A percentile compares a stretch with the other conserved stretches of the same genome.
phyloP scores from a whole-genome alignment of 306 rosid genomes.

The Prunus mongolica region DNA sequence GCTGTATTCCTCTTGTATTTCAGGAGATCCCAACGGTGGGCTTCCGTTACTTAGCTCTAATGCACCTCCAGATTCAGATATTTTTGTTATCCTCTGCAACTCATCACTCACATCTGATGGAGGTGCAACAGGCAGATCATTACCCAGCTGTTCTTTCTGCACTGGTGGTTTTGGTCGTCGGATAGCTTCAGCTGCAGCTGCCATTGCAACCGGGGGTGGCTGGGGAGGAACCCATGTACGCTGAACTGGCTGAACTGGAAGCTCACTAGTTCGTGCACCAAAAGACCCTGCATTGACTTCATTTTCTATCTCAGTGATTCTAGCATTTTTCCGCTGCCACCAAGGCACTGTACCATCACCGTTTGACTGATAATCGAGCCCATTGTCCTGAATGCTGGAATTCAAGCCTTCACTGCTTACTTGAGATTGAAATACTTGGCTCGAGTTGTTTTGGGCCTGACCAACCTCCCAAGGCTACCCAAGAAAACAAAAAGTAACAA shows the following conservation, averaged over 20 bases:
- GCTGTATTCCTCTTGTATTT: conserved; percentile 49
- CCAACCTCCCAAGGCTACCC: conserved; percentile 78
- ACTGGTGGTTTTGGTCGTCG: conserved; percentile 65
- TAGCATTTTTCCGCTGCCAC: conserved; percentile 72
- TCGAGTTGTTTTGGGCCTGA: conserved; percentile 52
- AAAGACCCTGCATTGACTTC: conserved; percentile 43
- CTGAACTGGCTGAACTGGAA: conserved; percentile 32
- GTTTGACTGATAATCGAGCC: conserved; percentile 33
- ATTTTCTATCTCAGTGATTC: conserved; percentile 58
- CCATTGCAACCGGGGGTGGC: conserved; percentile 81
- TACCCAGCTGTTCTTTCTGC: conserved; percentile 51
- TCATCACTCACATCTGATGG: conserved; percentile 55
- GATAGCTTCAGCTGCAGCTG: conserved; percentile 93
- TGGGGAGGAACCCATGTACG: conserved; percentile 95
- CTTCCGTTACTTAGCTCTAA: conserved; percentile 40
- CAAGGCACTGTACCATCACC: conserved; percentile 54
- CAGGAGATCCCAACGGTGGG: conserved; percentile 36
- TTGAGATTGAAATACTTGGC: conserved; percentile 47
- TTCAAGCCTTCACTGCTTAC: conserved; percentile 38
- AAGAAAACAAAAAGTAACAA: conserved; percentile 31
- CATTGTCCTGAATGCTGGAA: conserved; percentile 39
- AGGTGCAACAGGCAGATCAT: conserved; percentile 35
- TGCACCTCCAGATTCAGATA: conserved; percentile 55
- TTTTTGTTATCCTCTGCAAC: conserved; percentile 38
- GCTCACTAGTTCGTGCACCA: conserved; percentile 40